A percentile compares a stretch with the other conserved stretches of the same genome.
Conservation (phyloP, 768 basidiomycete genomes). For the Phlebiopsis gigantea region DNA sequence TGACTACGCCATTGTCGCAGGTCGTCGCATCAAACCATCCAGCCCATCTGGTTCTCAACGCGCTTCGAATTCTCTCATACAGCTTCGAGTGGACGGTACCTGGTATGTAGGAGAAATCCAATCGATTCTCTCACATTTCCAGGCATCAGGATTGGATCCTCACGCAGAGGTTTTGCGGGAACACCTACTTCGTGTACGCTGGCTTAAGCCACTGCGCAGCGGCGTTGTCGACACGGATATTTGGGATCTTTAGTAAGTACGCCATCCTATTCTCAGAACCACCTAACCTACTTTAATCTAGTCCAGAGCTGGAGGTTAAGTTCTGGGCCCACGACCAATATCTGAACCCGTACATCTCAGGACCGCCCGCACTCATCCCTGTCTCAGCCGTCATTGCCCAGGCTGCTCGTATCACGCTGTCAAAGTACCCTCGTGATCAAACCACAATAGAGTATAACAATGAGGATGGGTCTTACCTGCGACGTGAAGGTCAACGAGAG, state of each 20-base stretch:
- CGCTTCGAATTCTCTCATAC: background rate
- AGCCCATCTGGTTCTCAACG: too few relatives aligned
- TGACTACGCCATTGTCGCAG: background rate
- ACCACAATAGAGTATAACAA: background rate
- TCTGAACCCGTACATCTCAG: background rate
- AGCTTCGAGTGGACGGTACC: background rate
- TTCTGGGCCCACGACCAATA: background rate
- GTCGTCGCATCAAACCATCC: too few relatives aligned
- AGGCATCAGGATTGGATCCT: background rate
- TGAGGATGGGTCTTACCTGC: background rate
- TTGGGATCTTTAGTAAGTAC: constrained; percentile 6
- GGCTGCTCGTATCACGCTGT: background rate
- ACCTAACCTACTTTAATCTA: background rate
- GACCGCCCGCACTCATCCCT: constrained; percentile 1
- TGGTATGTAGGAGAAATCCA: constrained; percentile 5
- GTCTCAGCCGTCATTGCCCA: background rate
- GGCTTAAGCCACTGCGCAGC: background rate
- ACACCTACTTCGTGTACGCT: constrained; percentile 4
- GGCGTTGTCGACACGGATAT: background rate
- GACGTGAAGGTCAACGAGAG: background rate
- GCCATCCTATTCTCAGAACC: background rate
- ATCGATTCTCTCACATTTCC: background rate
- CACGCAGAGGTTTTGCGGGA: background rate
- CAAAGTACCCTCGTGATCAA: background rate
- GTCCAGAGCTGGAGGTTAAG: constrained; percentile 5